phyloP scores from a whole-genome alignment of 2,329 filamentous ascomycete species.

The Metarhizium humberi region DNA sequence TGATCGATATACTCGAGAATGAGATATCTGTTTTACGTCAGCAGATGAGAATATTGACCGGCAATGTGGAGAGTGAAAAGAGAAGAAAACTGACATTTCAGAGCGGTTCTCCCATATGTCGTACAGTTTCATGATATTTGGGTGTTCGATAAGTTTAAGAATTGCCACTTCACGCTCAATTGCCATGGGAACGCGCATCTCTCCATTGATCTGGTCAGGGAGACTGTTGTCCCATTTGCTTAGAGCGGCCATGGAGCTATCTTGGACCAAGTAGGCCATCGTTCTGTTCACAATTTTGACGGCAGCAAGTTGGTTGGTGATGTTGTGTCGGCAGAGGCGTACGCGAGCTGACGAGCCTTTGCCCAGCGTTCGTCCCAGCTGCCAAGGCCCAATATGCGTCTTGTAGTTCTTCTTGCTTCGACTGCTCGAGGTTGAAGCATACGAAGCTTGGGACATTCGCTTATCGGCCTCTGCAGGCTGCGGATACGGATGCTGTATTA shows the following conservation, averaged over 20 bases:
- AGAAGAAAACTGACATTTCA: conserved; percentile 62
- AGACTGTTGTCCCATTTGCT: conserved; percentile 59
- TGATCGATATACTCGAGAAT: conserved; percentile 84
- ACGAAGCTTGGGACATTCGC: conserved; percentile 31
- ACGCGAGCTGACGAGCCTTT: conserved; percentile 86
- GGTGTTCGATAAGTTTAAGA: conserved; percentile 92
- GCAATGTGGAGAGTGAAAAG: not conserved
- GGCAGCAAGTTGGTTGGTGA: conserved; percentile 73
- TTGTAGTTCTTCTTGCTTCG: conserved; percentile 39
- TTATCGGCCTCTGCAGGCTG: conserved; percentile 23
- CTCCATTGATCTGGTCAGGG: conserved; percentile 46
- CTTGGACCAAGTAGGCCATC: conserved; percentile 70
- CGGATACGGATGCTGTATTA: conserved; percentile 17
- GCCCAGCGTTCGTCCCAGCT: conserved; percentile 79
- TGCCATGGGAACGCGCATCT: conserved; percentile 70
- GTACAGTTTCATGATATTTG: conserved; percentile 86
- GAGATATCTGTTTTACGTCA: conserved; percentile 59
- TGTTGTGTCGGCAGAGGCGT: conserved; percentile 69
- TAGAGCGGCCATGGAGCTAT: conserved; percentile 75
- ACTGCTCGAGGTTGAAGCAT: conserved; percentile 29
- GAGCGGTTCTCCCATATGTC: conserved; percentile 97
- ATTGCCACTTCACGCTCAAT: conserved; percentile 94
- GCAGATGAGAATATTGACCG: conserved; percentile 6
- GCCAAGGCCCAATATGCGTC: conserved; percentile 88
- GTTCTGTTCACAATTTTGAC: conserved; percentile 92